Conservation (phyloP, 441 rosid genomes). For the Hura crepitans region DNA sequence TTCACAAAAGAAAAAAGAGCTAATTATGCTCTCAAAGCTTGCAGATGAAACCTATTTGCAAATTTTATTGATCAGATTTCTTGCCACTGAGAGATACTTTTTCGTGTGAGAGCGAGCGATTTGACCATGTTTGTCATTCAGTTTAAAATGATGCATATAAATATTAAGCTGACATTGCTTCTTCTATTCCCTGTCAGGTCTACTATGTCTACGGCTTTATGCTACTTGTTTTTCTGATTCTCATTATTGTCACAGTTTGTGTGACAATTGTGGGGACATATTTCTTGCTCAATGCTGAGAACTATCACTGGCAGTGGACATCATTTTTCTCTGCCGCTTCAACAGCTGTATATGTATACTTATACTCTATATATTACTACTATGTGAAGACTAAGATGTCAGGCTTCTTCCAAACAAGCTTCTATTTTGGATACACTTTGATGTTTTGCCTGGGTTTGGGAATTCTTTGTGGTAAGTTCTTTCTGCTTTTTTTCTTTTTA, state of each 20-base stretch:
- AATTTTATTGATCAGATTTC: neutral
- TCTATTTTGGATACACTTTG: conserved; percentile 94
- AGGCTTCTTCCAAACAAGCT: conserved; percentile 96
- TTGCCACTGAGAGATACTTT: neutral
- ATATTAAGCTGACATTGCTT: neutral
- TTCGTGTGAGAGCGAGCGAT: too few relatives aligned
- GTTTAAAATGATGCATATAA: neutral
- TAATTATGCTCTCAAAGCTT: too few relatives aligned
- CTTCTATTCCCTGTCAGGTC: conserved; percentile 46
- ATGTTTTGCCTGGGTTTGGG: conserved; percentile 97
- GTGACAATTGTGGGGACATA: conserved; percentile 95
- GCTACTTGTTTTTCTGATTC: conserved; percentile 87
- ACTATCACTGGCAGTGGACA: conserved; percentile 98
- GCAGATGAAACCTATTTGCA: neutral
- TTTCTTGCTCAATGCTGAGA: conserved; percentile 90
- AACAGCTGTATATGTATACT: conserved; percentile 85
- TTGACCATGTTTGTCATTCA: neutral
- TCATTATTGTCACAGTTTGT: conserved; percentile 79
- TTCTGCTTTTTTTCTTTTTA: neutral
- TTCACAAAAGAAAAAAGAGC: too few relatives aligned
- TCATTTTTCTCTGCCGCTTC: conserved; percentile 96
- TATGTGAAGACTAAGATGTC: conserved; percentile 92
- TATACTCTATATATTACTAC: conserved; percentile 88
- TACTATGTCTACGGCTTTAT: conserved; percentile 94
- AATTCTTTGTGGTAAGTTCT: conserved; percentile 82